Evolutionary conservation across 2,329 filamentous ascomycete genomes (phyloP).

Genomic region (Fusarium incarnatum): DNA sequence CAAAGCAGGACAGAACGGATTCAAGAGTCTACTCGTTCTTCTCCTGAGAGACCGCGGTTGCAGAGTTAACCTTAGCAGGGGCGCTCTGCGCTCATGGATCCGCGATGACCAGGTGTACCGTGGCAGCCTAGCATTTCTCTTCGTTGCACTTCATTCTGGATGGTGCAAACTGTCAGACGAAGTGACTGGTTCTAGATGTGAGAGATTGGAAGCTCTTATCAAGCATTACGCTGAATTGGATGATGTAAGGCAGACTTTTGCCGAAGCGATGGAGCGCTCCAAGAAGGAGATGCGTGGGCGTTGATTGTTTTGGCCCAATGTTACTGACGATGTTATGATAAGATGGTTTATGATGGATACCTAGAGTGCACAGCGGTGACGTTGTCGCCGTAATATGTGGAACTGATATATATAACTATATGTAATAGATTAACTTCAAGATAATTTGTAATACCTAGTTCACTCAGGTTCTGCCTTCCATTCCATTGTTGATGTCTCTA

Average conservation of each 20-base stretch:
- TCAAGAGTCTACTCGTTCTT: constrained; percentile 27
- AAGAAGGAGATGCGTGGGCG: constrained; percentile 24
- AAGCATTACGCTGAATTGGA: constrained; percentile 30
- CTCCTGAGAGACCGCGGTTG: constrained; percentile 24
- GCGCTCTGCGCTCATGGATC: constrained; percentile 25
- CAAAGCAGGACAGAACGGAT: constrained; percentile 24
- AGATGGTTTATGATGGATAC: constrained; percentile 18
- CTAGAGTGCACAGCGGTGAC: neutral
- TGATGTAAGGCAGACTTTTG: constrained; percentile 22
- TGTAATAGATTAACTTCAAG: constrained; percentile 17
- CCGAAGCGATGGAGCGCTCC: constrained; percentile 26
- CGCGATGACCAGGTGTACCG: constrained; percentile 21
- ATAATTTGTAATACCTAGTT: constrained; percentile 7
- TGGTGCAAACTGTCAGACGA: constrained; percentile 26
- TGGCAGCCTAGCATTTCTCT: constrained; percentile 26
- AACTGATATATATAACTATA: neutral
- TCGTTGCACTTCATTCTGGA: constrained; percentile 26
- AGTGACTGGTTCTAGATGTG: constrained; percentile 9
- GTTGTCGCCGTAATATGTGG: constrained; percentile 4
- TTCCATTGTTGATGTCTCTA: neutral
- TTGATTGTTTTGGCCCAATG: constrained; percentile 7
- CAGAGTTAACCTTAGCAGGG: constrained; percentile 20
- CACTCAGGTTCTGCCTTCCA: neutral
- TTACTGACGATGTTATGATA: constrained; percentile 25
- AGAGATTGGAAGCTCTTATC: constrained; percentile 19